Base-by-base conservation (phyloP, 1,139 yeast genomes). In the Saccharomyces hybrid region DNA sequence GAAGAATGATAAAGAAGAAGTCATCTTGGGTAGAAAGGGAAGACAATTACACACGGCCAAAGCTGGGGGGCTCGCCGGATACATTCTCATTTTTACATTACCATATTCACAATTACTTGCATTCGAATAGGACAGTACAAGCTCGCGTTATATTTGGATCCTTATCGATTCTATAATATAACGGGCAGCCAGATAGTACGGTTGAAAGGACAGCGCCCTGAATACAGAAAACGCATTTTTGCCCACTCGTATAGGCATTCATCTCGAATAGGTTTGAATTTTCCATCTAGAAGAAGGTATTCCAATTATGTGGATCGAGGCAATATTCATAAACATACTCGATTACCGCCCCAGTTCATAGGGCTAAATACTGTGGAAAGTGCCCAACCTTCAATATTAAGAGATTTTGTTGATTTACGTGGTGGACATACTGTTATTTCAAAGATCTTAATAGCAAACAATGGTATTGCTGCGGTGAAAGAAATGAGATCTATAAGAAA, bases 391-490 rank as follows among this genome's bases (percentile, higher is more conserved):
- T 79, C 84, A 54, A 78, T 78, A n/a, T 82, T 95, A 53, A 86
- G 86, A 62, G 95, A 88, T 67, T 95, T 90, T 70, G 98, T 95
- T 58, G 80, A 78, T 63, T 78, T 81, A 50, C 88, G 87, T 67
- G 90, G 88, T 57, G 99, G 99, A 68, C 99, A 95, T 75, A 90
- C 99, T 3, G 96, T 95, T 52, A 89, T 95, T 68, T 80, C 86
- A 56, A 85, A 84, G 63, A 86, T 93, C 49, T 80, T 93, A 65
- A 93, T 93, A 68, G 98, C 99, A 57, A 93, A 93, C 73, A 93
- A 93, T 71, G 99, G 99, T 81, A 95, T 93, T 71, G 99, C 96
- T 46, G 99, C 99, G 53, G 99, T 93, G 58, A 93, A 93, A 73
- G 98, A 93, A 75, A 95, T 95, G 70, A 82, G 99, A 68, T 88